Percentiles rank a stretch among this genome's conserved stretches.
Conservation (phyloP, 805 yeast genomes). For the Spathaspora hagerdaliae region DNA sequence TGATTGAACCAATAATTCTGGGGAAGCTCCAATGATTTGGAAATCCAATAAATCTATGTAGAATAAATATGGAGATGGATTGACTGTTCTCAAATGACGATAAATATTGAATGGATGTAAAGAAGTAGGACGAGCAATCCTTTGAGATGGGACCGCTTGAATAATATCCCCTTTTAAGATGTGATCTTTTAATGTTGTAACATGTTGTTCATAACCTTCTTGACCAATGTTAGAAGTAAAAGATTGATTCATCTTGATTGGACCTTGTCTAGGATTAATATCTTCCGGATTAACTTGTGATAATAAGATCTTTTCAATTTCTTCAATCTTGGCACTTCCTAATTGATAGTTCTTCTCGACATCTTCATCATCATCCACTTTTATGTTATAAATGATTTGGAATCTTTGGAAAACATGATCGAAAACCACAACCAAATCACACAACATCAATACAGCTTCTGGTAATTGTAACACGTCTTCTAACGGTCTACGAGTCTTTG, state of each 20-base stretch:
- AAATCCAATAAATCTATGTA: constrained; percentile 89
- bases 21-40: constrained; percentile 96
- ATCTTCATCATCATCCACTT: constrained; percentile 30
- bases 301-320: constrained; percentile 47
- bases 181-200: constrained; percentile 67
- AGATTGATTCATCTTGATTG: constrained; percentile 60
- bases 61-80: constrained; percentile 96
- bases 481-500: constrained; percentile 70
- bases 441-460: constrained; percentile 88
- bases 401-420: constrained; percentile 93
- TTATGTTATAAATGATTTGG: constrained; percentile 81
- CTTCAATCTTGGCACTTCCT: constrained; percentile 22
- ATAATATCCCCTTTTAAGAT: constrained; percentile 89
- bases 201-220: constrained; percentile 88
- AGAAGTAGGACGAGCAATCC: constrained; percentile 92
- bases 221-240: constrained; percentile 90
- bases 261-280: constrained; percentile 69
- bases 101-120: constrained; percentile 96
- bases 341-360: constrained; percentile 6
- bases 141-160: constrained; percentile 97
- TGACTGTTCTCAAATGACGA: constrained; percentile 89
- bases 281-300: constrained; percentile 39
- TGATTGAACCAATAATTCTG: constrained; percentile 84
- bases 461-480: constrained; percentile 83
- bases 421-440: constrained; percentile 84